Evolutionary conservation across 768 basidiomycete genomes (phyloP).

Genomic region (Mycena amicta): DNA sequence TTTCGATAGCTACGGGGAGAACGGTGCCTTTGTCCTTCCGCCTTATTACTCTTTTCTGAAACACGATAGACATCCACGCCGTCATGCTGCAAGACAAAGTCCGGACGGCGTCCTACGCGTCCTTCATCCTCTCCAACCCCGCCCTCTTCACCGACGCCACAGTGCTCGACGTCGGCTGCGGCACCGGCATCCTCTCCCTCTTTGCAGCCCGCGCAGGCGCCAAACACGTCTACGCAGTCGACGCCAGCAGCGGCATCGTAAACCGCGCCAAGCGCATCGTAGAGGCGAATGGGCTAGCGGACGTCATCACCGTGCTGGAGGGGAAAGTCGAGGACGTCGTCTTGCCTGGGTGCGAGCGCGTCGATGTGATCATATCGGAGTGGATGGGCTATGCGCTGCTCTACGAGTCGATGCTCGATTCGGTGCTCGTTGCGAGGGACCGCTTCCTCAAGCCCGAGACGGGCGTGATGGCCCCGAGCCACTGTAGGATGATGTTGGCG

Average conservation of each 20-base stretch:
- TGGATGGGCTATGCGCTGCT: constrained; percentile 96
- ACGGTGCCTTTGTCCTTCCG: constrained; percentile 76
- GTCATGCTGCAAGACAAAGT: constrained; percentile 97
- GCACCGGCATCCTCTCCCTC: constrained; percentile 89
- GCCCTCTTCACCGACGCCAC: constrained; percentile 78
- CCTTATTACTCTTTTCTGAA: no score
- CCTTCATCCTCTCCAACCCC: constrained; percentile 86
- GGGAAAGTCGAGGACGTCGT: constrained; percentile 90
- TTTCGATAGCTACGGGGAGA: constrained; percentile 87
- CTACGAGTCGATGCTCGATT: constrained; percentile 98
- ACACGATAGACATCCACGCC: constrained; percentile 84
- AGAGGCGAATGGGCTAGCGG: constrained; percentile 69
- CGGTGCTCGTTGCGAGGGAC: constrained; percentile 87
- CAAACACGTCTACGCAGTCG: constrained; percentile 87
- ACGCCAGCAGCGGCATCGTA: constrained; percentile 78
- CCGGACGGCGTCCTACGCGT: constrained; percentile 89
- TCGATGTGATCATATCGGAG: constrained; percentile 95
- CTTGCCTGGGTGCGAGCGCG: constrained; percentile 63
- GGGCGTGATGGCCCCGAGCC: constrained; percentile 90
- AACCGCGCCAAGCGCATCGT: constrained; percentile 78
- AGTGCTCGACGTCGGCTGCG: constrained; percentile 96
- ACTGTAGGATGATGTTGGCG: constrained; percentile 82
- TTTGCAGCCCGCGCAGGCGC: constrained; percentile 91
- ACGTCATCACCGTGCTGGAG: constrained; percentile 82
- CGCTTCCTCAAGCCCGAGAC: constrained; percentile 74